These are phyloP conservation scores for Naganishia sp. DNA, from an alignment of 1,284 basidiomycete species.

Conservation along the genomic window DNA sequence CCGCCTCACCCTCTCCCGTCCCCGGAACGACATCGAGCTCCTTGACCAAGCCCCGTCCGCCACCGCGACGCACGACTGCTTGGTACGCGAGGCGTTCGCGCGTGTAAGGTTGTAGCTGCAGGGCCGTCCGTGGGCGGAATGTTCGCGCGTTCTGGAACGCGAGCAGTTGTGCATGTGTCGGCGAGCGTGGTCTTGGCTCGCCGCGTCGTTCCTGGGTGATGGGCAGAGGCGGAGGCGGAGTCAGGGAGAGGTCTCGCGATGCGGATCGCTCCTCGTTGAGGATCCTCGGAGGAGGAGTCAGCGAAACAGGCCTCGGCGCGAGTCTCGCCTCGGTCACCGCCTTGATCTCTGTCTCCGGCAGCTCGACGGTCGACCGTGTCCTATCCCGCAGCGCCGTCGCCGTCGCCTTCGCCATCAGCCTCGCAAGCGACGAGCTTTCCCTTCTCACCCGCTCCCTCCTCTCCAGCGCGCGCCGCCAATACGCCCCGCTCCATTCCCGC, in stretches of 20 bases:
- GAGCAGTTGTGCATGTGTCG: constrained; percentile 42
- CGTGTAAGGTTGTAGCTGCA: constrained; percentile 54
- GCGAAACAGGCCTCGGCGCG: too few relatives aligned
- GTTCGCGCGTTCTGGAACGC: constrained; percentile 49
- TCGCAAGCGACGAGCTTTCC: too few relatives aligned
- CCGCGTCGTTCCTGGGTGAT: neutral
- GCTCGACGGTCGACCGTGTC: too few relatives aligned
- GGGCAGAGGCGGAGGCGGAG: neutral
- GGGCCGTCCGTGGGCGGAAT: constrained; percentile 50
- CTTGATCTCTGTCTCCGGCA: too few relatives aligned
- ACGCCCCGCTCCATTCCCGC: neutral
- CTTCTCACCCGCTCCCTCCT: neutral
- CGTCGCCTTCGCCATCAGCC: too few relatives aligned
- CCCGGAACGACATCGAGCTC: constrained; percentile 27
- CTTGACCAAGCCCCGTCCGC: constrained; percentile 28
- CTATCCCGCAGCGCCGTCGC: too few relatives aligned
- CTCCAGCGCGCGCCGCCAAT: constrained; percentile 4
- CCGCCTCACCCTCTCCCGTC: constrained; percentile 16
- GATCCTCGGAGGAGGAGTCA: too few relatives aligned
- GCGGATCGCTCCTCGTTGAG: too few relatives aligned
- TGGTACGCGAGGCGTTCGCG: constrained; percentile 50
- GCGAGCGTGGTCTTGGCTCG: neutral
- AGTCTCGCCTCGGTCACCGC: too few relatives aligned
- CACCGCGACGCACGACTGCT: constrained; percentile 43
- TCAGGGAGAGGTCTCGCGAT: too few relatives aligned